Evolutionary conservation across 768 basidiomycete genomes (phyloP), one percentile per base, ranked within the genome.

Genomic region (Pisolithus marmoratus): DNA sequence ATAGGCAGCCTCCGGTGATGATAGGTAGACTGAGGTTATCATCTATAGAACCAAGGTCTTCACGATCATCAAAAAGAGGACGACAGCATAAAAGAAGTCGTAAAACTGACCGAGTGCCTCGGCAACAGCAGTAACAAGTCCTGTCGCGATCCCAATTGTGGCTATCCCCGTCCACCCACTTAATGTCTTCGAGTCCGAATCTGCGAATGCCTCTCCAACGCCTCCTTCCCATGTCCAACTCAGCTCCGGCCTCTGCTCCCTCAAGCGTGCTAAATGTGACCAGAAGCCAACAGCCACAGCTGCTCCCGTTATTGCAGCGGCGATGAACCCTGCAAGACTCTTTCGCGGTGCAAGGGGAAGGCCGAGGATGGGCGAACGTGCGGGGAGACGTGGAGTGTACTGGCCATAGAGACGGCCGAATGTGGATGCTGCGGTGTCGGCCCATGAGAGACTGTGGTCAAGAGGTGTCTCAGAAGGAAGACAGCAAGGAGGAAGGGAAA

Each of bases 371-470:
- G 29, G 46, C 72, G 63, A 52, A 69, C 63, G 71, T 43, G 71
- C 64, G 2, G 85, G 85, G 4, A 87, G 78, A 5, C 71, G 77
- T 0, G 81, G 79, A 0, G 91, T 90, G 43, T 72, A 69, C n/a
- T 73, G 71, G 38, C 91, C 90, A 65, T 81, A 91, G 31, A 91
- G 72, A n/a, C 94, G 83, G 41, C 94, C 94, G 57, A 95, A 74
- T 12, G 90, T 94, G 9, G 94, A 95, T 5, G 94, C 94, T 17
- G 92, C 84, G 1, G 94, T 95, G 67, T 96, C 94, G 0, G 91
- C 93, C 94, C 94, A 96, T 29, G 92, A 93, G 45, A 96, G 82
- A 55, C 93, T 95, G 60, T 41, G 36, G 14, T 26, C 54, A 22
- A 43, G 40, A 48, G 41, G 46, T 57, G 26, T 29, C 2, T 27